A percentile compares a stretch with the other conserved stretches of the same genome.
These are phyloP conservation scores for Nicotiana rustica DNA, from an alignment of 305 asterid species.

Conservation along the genomic window DNA sequence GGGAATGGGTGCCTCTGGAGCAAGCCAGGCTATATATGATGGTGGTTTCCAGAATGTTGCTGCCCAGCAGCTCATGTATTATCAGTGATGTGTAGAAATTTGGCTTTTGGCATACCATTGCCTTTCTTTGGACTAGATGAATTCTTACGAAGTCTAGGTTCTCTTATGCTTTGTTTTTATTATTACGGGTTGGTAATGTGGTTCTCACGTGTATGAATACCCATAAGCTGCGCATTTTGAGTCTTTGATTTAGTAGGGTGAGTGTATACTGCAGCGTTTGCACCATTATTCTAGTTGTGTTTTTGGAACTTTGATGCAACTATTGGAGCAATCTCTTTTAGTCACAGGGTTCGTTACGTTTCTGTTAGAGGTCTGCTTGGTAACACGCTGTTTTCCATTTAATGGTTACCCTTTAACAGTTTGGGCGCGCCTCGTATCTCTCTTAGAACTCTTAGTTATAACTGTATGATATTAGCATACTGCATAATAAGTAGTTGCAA, in stretches of 20 bases:
- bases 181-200: conserved; percentile 6
- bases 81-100: conserved; percentile 44
- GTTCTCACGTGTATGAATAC: conserved; percentile 7
- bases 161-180: conserved; percentile 17
- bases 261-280: not conserved
- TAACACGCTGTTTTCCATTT: not conserved
- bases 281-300: not conserved
- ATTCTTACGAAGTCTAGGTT: conserved; percentile 24
- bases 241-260: not conserved
- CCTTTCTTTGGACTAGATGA: conserved; percentile 31
- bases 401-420: not conserved
- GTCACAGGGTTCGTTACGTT: not conserved
- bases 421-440: not conserved
- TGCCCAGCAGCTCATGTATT: conserved; percentile 65
- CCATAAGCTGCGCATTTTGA: not conserved
- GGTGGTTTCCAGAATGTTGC: conserved; percentile 59
- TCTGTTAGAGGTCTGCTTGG: not conserved
- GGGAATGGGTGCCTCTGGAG: conserved; percentile 58
- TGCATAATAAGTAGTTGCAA: too few species aligned
- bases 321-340: not conserved
- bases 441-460: not conserved
- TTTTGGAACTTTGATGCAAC: not conserved
- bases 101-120: conserved; percentile 19
- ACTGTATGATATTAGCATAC: too few species aligned
- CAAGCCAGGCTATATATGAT: conserved; percentile 65